Conservation (phyloP, 208 protist species). For the Wallacemonas sp. region DNA sequence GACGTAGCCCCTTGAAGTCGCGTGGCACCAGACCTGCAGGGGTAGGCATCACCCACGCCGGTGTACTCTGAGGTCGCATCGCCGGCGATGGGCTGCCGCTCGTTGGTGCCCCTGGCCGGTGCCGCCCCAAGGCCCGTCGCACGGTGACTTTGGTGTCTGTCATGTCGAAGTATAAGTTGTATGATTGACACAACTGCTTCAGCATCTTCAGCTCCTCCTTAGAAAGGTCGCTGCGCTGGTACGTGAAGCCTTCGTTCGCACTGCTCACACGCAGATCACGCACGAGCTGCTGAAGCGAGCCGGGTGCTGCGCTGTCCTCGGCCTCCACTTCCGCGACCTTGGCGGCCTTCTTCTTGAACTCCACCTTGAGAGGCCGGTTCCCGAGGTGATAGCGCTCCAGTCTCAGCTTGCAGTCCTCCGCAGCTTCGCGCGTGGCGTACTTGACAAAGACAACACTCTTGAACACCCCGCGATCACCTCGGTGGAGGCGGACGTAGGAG, state of each 20-base stretch:
- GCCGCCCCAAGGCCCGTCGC: slow-evolving; percentile 41
- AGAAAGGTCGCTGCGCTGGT: slow-evolving; percentile 48
- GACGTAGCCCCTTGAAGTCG: slow-evolving; percentile 77
- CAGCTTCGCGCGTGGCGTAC: slow-evolving; percentile 91
- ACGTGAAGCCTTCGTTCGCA: slow-evolving; percentile 77
- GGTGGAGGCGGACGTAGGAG: slow-evolving; percentile 84
- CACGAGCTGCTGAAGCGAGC: slow-evolving; percentile 65
- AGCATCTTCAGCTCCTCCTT: slow-evolving; percentile 74
- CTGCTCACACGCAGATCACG: slow-evolving; percentile 75
- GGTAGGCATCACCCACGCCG: slow-evolving; percentile 46
- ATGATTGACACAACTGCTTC: slow-evolving; percentile 79
- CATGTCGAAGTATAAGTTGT: slow-evolving; percentile 64
- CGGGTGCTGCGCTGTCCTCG: background rate
- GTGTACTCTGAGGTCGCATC: slow-evolving; percentile 35
- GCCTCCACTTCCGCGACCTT: slow-evolving; percentile 6
- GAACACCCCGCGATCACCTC: slow-evolving; percentile 79
- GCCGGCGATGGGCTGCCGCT: slow-evolving; percentile 66
- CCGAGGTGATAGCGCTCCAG: slow-evolving; percentile 71
- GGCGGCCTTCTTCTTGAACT: slow-evolving; percentile 79
- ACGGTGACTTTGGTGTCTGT: slow-evolving; percentile 66
- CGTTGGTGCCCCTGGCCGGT: background rate
- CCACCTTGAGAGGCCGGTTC: slow-evolving; percentile 60
- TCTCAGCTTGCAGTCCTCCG: slow-evolving; percentile 89
- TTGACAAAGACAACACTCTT: slow-evolving; percentile 83
- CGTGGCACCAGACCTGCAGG: slow-evolving; percentile 56